Evolutionary conservation across 2,329 filamentous ascomycete genomes (phyloP).

Genomic region (Trichoderma simmonsii): DNA sequence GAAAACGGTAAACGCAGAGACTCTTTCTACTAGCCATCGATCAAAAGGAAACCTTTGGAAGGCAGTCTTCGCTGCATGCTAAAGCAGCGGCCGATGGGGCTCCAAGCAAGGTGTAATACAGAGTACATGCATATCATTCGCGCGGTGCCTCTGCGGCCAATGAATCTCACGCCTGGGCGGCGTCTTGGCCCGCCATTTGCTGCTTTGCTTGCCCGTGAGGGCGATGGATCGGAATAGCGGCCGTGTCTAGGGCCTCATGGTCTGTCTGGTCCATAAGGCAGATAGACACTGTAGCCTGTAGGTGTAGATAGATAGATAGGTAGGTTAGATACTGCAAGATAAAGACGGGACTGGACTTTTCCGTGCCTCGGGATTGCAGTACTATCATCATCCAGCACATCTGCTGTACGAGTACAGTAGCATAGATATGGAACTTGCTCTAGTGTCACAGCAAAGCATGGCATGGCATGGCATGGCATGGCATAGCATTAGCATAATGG

Average conservation of each 20-base stretch:
- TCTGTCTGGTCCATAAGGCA: background rate
- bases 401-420: background rate
- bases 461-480: background rate
- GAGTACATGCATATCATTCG: slow-evolving; percentile 9
- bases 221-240: slow-evolving; percentile 9
- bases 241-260: background rate
- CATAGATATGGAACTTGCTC: background rate
- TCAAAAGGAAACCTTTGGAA: background rate
- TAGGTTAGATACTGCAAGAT: background rate
- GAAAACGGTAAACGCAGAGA: background rate
- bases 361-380: background rate
- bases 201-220: background rate
- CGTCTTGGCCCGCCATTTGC: slow-evolving; percentile 12
- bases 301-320: background rate
- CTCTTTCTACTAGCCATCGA: background rate
- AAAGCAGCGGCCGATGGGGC: background rate
- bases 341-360: background rate
- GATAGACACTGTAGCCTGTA: background rate
- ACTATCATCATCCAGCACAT: background rate
- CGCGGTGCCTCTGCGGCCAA: slow-evolving; percentile 12
- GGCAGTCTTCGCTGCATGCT: background rate
- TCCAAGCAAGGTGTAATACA: background rate
- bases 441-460: background rate
- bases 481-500: background rate
- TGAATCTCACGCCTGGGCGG: slow-evolving; percentile 13